A percentile compares a stretch with the other conserved stretches of the same genome.
Conservation (phyloP, 139 green algal species). For the Coelastrella sp. region DNA sequence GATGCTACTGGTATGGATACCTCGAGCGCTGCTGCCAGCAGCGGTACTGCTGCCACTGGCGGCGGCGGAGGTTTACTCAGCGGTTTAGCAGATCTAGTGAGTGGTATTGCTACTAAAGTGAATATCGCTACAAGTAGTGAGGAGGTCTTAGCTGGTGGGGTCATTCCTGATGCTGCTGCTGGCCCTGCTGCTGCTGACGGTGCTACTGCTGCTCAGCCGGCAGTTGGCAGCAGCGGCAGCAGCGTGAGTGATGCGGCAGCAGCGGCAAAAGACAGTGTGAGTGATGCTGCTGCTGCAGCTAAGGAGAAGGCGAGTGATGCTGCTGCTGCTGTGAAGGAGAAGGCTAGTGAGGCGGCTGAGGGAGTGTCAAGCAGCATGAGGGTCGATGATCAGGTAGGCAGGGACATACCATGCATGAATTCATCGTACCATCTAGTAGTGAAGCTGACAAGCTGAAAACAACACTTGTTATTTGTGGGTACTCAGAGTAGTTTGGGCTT, state of each 20-base stretch:
- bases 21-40: not conserved
- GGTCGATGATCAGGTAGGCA: slow-evolving; percentile 3
- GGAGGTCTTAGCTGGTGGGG: slow-evolving; percentile 36
- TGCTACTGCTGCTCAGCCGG: not conserved
- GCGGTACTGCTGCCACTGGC: not conserved
- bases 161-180: slow-evolving; percentile 25
- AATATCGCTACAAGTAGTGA: slow-evolving; percentile 44
- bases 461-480: no score
- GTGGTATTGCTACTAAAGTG: slow-evolving; percentile 40
- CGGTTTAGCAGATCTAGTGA: slow-evolving; percentile 17
- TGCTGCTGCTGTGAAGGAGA: not conserved
- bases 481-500: no score
- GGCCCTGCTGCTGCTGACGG: slow-evolving; percentile 30
- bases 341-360: not conserved
- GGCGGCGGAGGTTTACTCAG: not conserved
- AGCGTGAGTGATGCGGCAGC: not conserved
- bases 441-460: no score
- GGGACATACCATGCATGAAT: no score
- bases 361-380: slow-evolving; percentile 10
- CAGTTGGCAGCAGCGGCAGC: not conserved
- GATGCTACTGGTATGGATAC: not conserved
- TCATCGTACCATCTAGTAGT: no score
- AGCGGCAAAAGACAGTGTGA: not conserved
- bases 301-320: not conserved
- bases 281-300: slow-evolving; percentile 13